Conservation (phyloP, 164 flowering plant species). For the Cinnamomum chago region DNA sequence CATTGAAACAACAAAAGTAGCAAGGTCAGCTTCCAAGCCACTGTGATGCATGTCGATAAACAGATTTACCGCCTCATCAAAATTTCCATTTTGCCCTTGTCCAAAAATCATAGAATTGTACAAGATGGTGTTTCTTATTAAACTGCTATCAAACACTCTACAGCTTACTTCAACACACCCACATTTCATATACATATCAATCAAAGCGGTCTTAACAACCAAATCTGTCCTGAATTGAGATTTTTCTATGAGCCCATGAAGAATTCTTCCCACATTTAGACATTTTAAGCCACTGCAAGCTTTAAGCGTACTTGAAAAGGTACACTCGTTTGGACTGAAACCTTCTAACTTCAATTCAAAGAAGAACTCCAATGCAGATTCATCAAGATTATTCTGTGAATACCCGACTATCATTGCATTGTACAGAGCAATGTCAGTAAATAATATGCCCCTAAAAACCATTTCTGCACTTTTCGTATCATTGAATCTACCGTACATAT, state of each 20-base stretch:
- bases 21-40: conserved; percentile 16
- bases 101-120: conserved; percentile 86
- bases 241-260: conserved; percentile 25
- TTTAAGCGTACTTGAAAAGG: conserved; percentile 25
- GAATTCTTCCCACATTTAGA: conserved; percentile 14
- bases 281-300: conserved; percentile 23
- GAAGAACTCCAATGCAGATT: conserved; percentile 16
- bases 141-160: conserved; percentile 46
- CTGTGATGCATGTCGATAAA: conserved; percentile 45
- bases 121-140: conserved; percentile 52
- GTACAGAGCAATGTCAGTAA: conserved; percentile 82
- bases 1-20: conserved; percentile 22
- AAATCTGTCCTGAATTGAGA: conserved; percentile 17
- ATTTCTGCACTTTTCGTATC: conserved; percentile 45
- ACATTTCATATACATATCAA: conserved; percentile 30
- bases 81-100: conserved; percentile 75
- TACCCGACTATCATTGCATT: conserved; percentile 34
- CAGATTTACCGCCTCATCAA: conserved; percentile 40
- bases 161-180: conserved; percentile 44
- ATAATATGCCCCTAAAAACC: conserved; percentile 71
- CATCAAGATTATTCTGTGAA: conserved; percentile 16
- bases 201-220: conserved; percentile 22
- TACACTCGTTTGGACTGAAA: conserved; percentile 19
- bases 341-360: conserved; percentile 12
- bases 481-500: conserved; percentile 84